A percentile compares a stretch with the other conserved stretches of the same genome.
Evolutionary conservation across 2,329 filamentous ascomycete genomes (phyloP).

Genomic region (Trichophyton simii): DNA sequence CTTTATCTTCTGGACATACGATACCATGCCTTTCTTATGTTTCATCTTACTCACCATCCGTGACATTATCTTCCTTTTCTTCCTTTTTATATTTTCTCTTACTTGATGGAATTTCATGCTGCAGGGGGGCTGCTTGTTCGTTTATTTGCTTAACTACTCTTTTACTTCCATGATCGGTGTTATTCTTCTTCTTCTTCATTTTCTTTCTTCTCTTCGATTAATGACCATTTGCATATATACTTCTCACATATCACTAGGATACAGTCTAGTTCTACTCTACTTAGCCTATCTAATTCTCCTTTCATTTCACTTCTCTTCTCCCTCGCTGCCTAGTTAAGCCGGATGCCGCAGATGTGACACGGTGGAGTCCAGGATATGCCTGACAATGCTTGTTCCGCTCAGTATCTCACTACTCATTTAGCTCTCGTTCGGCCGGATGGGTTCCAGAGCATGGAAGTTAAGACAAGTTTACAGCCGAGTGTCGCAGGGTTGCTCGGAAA

Average conservation of each 20-base stretch:
- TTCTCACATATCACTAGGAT: background rate
- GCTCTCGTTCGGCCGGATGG: no score
- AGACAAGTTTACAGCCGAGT: no score
- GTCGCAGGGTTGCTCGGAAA: background rate
- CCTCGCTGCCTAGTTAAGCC: background rate
- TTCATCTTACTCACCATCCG: background rate
- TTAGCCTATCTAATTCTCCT: background rate
- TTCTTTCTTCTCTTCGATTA: no score
- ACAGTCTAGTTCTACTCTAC: background rate
- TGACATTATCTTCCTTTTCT: no score
- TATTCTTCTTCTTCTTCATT: background rate
- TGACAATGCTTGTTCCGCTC: no score
- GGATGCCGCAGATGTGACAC: background rate
- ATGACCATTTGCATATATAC: background rate
- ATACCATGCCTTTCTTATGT: background rate
- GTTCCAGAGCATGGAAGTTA: no score
- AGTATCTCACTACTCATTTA: no score
- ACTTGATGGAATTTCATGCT: background rate
- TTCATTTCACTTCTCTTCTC: background rate
- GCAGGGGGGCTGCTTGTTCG: background rate
- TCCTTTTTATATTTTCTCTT: background rate
- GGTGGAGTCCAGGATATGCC: background rate
- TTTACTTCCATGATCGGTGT: background rate
- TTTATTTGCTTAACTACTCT: background rate
- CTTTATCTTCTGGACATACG: background rate